Conservation (phyloP, 805 yeast species). For the Candida wancherniae region DNA sequence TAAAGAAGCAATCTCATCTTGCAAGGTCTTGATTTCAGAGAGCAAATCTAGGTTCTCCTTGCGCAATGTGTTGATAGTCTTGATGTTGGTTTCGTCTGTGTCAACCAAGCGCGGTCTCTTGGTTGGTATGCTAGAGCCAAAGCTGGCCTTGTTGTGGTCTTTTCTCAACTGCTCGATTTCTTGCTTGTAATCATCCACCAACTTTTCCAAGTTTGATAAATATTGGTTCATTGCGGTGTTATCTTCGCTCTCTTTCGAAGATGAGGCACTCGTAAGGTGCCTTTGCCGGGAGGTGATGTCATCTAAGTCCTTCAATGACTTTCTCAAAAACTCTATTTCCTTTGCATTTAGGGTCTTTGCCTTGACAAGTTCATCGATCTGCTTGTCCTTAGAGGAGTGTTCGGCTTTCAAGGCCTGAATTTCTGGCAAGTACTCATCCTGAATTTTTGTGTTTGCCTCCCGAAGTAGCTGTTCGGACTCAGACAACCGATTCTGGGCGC, state of each 20-base stretch:
- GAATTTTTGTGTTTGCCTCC: conserved; percentile 1
- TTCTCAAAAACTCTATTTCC: conserved; percentile 55
- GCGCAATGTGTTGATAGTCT: conserved; percentile 29
- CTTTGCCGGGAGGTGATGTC: conserved; percentile 11
- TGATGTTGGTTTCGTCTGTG: conserved; percentile 10
- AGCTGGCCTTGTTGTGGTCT: conserved; percentile 16
- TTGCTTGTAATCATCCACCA: conserved; percentile 53
- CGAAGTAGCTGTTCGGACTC: conserved; percentile 11
- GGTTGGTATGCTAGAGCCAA: conserved; percentile 13
- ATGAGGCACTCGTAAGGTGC: conserved; percentile 10
- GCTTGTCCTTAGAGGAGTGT: conserved; percentile 12
- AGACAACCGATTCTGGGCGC: conserved; percentile 17
- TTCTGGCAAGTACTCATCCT: conserved; percentile 13
- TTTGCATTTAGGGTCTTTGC: conserved; percentile 49
- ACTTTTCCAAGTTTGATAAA: conserved; percentile 37
- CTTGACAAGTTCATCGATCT: conserved; percentile 40
- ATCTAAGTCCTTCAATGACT: conserved; percentile 50
- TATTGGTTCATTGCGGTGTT: conserved; percentile 33
- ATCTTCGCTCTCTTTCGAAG: conserved; percentile 11
- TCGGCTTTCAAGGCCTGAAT: conserved; percentile 13
- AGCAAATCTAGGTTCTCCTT: conserved; percentile 37
- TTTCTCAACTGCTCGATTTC: conserved; percentile 44
- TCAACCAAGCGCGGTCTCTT: conserved; percentile 26
- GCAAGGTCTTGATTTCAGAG: conserved; percentile 32
- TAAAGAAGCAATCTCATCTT: conserved; percentile 31